phyloP scores from a whole-genome alignment of 2,329 filamentous ascomycete genomes.

The Hypoxylon sp. region DNA sequence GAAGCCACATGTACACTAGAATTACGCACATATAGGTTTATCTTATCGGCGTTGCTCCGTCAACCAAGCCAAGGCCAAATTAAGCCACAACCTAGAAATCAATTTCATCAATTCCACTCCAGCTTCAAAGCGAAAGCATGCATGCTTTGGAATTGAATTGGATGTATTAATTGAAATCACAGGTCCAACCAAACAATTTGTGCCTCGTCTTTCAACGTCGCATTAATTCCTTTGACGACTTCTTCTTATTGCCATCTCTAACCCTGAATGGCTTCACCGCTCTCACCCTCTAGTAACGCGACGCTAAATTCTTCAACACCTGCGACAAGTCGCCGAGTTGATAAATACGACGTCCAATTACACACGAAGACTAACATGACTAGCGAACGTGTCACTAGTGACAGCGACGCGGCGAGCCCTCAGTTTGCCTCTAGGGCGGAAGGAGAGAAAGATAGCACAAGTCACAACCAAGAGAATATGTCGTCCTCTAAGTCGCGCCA shows the following conservation, averaged over 20 bases:
- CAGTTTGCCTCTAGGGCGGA: conserved; percentile 35
- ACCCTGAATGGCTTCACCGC: conserved; percentile 56
- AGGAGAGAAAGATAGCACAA: conserved; percentile 24
- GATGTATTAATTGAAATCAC: conserved; percentile 1
- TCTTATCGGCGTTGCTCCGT: conserved; percentile 27
- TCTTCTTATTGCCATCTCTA: neutral
- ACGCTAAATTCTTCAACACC: conserved; percentile 57
- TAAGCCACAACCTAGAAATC: conserved; percentile 20
- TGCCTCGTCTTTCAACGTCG: neutral
- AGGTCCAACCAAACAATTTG: conserved; percentile 12
- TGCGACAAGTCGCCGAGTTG: conserved; percentile 48
- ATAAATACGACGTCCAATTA: conserved; percentile 37
- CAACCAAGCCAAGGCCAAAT: conserved; percentile 25
- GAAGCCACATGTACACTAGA: no score
- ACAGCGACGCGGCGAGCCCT: conserved; percentile 30
- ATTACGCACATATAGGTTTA: no score
- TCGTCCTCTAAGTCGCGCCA: conserved; percentile 63
- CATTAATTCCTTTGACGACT: conserved; percentile 7
- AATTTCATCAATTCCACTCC: conserved; percentile 16
- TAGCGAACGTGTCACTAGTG: conserved; percentile 18
- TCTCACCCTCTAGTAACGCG: conserved; percentile 57
- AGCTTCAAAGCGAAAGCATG: neutral
- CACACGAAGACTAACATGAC: conserved; percentile 18
- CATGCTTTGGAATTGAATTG: neutral
- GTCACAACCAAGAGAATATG: conserved; percentile 61